phyloP scores from a whole-genome alignment of 495 filamentous ascomycete genomes.

The Hypoxylon perforatum region DNA sequence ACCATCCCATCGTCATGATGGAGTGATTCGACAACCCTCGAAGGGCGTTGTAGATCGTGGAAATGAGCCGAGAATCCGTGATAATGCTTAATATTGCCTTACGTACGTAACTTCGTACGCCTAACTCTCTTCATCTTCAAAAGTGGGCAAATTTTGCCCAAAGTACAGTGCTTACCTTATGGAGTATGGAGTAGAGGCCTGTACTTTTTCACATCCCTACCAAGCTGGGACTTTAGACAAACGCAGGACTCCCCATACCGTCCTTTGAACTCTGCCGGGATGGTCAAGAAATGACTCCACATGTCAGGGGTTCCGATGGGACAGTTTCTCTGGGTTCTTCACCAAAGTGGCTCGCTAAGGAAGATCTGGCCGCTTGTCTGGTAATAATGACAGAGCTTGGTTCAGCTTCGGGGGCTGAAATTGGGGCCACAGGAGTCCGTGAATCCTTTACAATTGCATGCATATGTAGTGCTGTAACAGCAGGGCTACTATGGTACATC shows the following conservation, averaged over 20 bases:
- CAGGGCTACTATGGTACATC: background rate
- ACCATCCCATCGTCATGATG: background rate
- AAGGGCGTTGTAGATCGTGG: background rate
- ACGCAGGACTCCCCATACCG: slow-evolving; percentile 25
- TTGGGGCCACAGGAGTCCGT: background rate
- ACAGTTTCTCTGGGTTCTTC: slow-evolving; percentile 12
- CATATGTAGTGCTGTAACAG: slow-evolving; percentile 1
- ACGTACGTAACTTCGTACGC: background rate
- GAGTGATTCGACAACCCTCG: background rate
- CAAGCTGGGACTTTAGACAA: slow-evolving; percentile 8
- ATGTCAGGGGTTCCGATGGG: slow-evolving; percentile 20
- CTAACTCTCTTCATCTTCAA: background rate
- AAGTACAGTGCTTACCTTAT: slow-evolving; percentile 1
- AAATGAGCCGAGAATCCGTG: background rate
- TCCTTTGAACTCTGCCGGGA: background rate
- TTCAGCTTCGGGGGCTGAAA: slow-evolving; percentile 26
- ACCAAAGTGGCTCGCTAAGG: slow-evolving; percentile 17
- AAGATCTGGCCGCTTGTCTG: slow-evolving; percentile 24
- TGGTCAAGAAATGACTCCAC: background rate
- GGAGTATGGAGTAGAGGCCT: too few species aligned
- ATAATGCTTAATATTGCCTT: background rate
- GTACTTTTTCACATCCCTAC: slow-evolving; percentile 6
- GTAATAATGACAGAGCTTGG: slow-evolving; percentile 10
- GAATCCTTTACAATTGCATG: slow-evolving; percentile 19
- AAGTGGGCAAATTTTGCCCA: background rate